Evolutionary conservation across 108 stramenopile genomes (phyloP).

Genomic region (Asterionellopsis glacialis): DNA sequence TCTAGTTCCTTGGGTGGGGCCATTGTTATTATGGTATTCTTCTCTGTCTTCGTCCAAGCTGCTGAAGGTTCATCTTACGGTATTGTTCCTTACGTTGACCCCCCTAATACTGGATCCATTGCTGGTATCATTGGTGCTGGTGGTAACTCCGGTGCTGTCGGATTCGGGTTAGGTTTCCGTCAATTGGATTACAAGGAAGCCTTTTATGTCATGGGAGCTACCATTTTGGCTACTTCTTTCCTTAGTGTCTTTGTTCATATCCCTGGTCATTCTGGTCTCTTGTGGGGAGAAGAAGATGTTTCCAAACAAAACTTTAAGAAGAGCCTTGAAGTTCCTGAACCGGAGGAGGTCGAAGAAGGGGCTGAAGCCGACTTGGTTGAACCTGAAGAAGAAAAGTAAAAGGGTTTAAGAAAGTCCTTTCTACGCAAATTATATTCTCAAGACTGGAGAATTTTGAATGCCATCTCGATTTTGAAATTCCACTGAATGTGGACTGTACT

Average conservation of each 20-base stretch:
- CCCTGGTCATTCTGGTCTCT: conserved; percentile 35
- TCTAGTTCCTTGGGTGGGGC: conserved; percentile 36
- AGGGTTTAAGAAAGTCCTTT: too few species aligned
- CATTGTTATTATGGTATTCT: conserved; percentile 68
- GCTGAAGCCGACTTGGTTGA: neutral
- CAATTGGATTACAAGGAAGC: conserved; percentile 40
- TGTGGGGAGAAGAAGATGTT: neutral
- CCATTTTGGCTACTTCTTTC: conserved; percentile 37
- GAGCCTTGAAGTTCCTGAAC: neutral
- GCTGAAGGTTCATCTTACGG: conserved; percentile 74
- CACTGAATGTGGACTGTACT: too few species aligned
- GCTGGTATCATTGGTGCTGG: conserved; percentile 83
- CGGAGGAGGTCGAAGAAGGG: neutral
- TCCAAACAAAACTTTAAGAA: conserved; percentile 3
- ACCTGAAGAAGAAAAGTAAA: too few species aligned
- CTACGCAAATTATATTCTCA: too few species aligned
- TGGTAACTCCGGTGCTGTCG: conserved; percentile 55
- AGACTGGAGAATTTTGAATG: too few species aligned
- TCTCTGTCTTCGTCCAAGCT: conserved; percentile 76
- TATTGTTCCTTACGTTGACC: conserved; percentile 84
- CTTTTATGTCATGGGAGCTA: conserved; percentile 62
- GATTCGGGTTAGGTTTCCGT: conserved; percentile 54
- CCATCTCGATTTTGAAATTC: too few species aligned
- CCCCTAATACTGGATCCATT: conserved; percentile 68
- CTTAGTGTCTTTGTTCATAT: conserved; percentile 42